Conservation (phyloP, 169 alveolate species). For the Plasmodium chabaudi region DNA sequence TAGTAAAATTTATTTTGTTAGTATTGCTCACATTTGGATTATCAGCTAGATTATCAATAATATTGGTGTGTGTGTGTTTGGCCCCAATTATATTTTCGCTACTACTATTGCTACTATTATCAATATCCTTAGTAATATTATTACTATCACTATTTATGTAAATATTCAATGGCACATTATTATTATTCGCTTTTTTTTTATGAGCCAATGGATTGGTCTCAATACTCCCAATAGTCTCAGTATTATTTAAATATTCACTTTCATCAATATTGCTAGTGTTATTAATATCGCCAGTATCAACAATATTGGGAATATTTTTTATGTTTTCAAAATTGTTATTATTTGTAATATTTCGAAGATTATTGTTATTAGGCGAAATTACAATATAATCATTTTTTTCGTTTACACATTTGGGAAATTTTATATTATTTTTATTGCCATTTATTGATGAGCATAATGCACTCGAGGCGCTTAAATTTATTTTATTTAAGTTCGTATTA, state of each 20-base stretch:
- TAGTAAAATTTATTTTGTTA: background rate
- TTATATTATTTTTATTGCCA: slow-evolving; percentile 13
- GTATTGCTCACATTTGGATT: background rate
- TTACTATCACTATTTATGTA: background rate
- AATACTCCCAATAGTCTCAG: no score
- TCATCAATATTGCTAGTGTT: background rate
- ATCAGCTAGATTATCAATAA: background rate
- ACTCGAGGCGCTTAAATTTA: slow-evolving; percentile 1
- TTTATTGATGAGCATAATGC: slow-evolving; percentile 3
- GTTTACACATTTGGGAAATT: slow-evolving; percentile 17
- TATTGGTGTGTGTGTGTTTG: background rate
- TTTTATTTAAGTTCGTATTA: background rate
- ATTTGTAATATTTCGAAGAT: background rate
- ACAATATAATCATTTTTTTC: slow-evolving; percentile 15
- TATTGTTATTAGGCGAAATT: slow-evolving; percentile 8
- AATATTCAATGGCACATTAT: background rate
- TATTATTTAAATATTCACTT: background rate
- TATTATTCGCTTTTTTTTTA: background rate
- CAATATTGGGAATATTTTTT: background rate
- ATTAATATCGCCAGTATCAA: background rate
- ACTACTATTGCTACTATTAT: background rate
- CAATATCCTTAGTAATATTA: background rate
- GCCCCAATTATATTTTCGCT: background rate
- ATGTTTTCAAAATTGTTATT: background rate
- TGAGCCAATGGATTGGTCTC: background rate